Evolutionary conservation across 768 basidiomycete genomes (phyloP), one percentile per base, ranked within the genome.

Genomic region (Tylopilus sp.): DNA sequence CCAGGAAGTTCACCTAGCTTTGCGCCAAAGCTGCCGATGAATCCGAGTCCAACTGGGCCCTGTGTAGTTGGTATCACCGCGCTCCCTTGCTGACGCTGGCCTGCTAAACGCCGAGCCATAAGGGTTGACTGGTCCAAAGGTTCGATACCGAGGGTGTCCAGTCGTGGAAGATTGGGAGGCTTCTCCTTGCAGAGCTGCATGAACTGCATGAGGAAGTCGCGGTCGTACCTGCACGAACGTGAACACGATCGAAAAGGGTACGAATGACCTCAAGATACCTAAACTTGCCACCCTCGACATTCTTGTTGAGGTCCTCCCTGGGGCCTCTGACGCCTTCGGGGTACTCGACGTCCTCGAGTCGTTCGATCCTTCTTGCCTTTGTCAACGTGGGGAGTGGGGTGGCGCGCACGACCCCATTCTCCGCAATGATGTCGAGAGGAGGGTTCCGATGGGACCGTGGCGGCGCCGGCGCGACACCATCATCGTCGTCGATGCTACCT

Each of bases 191-290:
- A 99, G 55, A 96, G 73, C 22, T 75, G 72, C 90, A 97, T 94
- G 76, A 99, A 99, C 68, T 99, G 96, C 54, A 99, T 73, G 24
- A 99, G 80, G 84, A 99, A 99, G 21, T 95, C 92, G 31, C 95
- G 92, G 69, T 98, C 93, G 68, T 99, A 99, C 64, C 96, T 92
- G 22, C 24, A 51, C 22, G n/a, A 48, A 47, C 21, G 17, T 59
- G 40, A 65, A 40, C 16, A 61, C n/a, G 50, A 50, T 10, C 6
- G 24, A 43, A 41, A 40, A 30, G 5, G 43, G 45, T 6, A 29
- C n/a, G n/a, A n/a, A n/a, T n/a, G n/a, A n/a, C n/a, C n/a, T n/a
- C n/a, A n/a, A 54, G 62, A 55, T 71, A 90, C 91, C 86, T 83
- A 77, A 92, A 96, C 72, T 92, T 95, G 62, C 93, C 93, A 51